These are phyloP conservation scores for Scutellospora calospora DNA, from an alignment of 371 early-diverging fungal genomes.

Conservation along the genomic window DNA sequence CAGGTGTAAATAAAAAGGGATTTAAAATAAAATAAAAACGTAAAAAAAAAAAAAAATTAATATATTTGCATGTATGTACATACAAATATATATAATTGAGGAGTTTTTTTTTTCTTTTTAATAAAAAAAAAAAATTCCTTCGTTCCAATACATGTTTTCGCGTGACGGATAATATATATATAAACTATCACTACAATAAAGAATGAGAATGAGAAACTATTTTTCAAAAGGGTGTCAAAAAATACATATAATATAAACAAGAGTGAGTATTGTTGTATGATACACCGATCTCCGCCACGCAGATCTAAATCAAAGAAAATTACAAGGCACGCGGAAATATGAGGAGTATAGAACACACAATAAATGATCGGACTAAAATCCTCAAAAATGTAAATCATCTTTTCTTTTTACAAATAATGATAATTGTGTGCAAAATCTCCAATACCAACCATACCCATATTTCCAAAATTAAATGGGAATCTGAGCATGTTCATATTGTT, in stretches of 20 bases:
- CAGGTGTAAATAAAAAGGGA: not conserved
- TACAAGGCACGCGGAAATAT: not conserved
- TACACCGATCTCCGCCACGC: not conserved
- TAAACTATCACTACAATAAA: slow-evolving; percentile 4
- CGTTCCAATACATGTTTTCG: too few species aligned
- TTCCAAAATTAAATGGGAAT: slow-evolving; percentile 32
- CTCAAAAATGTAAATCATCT: not conserved
- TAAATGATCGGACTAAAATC: not conserved
- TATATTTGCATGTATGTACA: not conserved
- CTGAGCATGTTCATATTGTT: slow-evolving; percentile 32
- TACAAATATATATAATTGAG: too few species aligned
- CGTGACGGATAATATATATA: not conserved
- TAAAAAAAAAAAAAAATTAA: not conserved
- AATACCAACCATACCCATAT: slow-evolving; percentile 34
- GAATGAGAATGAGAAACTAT: not conserved
- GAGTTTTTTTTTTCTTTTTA: too few species aligned
- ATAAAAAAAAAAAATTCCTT: too few species aligned
- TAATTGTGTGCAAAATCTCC: slow-evolving; percentile 16
- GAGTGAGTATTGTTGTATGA: not conserved
- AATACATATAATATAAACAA: slow-evolving; percentile 10
- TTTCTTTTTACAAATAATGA: slow-evolving; percentile 37
- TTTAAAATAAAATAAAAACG: not conserved
- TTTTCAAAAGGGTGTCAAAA: slow-evolving; percentile 14
- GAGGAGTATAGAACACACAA: slow-evolving; percentile 9
- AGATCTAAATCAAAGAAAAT: not conserved